Conservation (phyloP, 2,329 filamentous ascomycete species). For the Sclerotinia glacialis region DNA sequence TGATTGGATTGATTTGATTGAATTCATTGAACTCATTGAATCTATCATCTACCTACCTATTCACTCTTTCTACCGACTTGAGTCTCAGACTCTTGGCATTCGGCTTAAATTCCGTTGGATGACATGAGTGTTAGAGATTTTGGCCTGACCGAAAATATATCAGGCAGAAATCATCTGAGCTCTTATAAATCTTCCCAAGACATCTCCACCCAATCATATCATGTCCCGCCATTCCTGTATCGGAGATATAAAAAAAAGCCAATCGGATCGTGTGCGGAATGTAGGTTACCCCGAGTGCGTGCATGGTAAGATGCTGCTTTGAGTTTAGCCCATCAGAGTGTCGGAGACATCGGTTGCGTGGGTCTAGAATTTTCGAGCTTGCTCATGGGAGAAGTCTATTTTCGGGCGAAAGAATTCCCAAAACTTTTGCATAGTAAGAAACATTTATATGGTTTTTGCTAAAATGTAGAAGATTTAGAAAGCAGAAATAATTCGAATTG, state of each 20-base stretch:
- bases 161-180: no score
- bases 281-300: constrained; percentile 2
- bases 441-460: background rate
- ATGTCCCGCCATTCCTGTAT: constrained; percentile 1
- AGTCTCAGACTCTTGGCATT: no score
- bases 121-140: background rate
- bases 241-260: background rate
- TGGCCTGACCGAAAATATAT: background rate
- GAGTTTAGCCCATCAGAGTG: no score
- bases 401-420: background rate
- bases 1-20: background rate
- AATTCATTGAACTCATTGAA: no score
- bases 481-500: background rate
- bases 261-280: background rate
- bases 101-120: background rate
- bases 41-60: no score
- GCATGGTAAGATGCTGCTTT: background rate
- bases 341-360: no score
- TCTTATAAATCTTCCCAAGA: background rate
- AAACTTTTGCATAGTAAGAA: background rate
- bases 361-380: background rate
- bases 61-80: background rate
- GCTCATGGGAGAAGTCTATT: background rate
- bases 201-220: background rate
- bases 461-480: background rate